Evolutionary conservation across 163 green algal genomes (phyloP).

Genomic region (Botryococcus braunii): DNA sequence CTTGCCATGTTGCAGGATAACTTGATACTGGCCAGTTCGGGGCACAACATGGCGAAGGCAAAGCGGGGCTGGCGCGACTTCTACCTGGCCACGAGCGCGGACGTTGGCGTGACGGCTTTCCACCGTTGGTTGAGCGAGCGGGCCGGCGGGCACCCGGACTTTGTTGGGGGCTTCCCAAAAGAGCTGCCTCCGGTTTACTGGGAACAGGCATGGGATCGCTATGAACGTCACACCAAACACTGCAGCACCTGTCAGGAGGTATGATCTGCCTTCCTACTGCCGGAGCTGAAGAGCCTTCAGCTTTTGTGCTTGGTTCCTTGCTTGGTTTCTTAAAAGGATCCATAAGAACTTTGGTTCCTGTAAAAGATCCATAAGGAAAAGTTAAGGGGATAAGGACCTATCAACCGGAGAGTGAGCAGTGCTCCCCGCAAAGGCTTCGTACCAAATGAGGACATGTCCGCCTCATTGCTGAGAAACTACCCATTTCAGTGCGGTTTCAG

Average conservation of each 20-base stretch:
- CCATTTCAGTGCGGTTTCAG: too few relatives aligned
- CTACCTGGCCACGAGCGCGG: constrained; percentile 35
- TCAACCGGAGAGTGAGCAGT: not conserved
- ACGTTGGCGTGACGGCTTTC: constrained; percentile 24
- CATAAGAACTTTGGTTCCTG: not conserved
- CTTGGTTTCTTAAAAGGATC: not conserved
- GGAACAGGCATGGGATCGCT: constrained; percentile 24
- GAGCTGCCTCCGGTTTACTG: constrained; percentile 14
- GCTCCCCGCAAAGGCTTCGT: not conserved
- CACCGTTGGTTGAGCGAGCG: constrained; percentile 25
- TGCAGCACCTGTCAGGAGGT: constrained; percentile 30
- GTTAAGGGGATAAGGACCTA: not conserved
- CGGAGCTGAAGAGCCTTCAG: not conserved
- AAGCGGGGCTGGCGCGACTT: constrained; percentile 28
- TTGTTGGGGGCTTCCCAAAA: constrained; percentile 12
- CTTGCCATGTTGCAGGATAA: constrained; percentile 11
- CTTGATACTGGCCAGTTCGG: constrained; percentile 7
- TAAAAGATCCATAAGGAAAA: not conserved
- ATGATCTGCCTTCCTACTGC: not conserved
- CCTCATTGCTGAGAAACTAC: too few relatives aligned
- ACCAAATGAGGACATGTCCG: too few relatives aligned
- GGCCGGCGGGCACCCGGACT: constrained; percentile 17
- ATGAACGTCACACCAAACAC: constrained; percentile 37
- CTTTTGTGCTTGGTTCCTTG: not conserved
- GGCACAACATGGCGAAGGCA: constrained; percentile 12